Evolutionary conservation across 768 basidiomycete species (phyloP).

Genomic region (Bullera alba): DNA sequence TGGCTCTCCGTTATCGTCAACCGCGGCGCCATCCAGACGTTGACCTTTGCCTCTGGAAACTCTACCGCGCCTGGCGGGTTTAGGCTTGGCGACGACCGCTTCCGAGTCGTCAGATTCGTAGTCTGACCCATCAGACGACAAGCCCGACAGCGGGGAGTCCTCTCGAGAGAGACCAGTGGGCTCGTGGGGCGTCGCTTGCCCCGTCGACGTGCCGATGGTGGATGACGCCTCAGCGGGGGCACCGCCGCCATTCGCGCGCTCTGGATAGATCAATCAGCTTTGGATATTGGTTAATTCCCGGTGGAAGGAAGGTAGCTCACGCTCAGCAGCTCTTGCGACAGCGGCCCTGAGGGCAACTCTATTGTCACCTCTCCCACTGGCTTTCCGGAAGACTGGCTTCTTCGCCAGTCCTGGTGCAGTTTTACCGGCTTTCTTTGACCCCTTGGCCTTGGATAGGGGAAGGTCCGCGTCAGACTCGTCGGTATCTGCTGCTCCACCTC

Average conservation of each 20-base stretch:
- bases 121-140: slow-evolving; percentile 4
- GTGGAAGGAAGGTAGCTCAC: no score
- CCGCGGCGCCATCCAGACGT: not conserved
- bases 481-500: not conserved
- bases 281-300: no score
- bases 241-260: no score
- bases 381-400: no score
- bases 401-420: not conserved
- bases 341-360: slow-evolving; percentile 10
- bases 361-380: not conserved
- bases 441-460: not conserved
- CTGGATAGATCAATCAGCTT: no score
- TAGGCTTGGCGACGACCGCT: slow-evolving; percentile 9
- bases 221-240: no score
- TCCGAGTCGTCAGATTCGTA: not conserved
- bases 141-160: slow-evolving; percentile 4
- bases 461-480: no score
- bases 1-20: slow-evolving; percentile 10
- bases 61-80: slow-evolving; percentile 8
- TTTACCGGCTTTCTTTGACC: not conserved
- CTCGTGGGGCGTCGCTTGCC: slow-evolving; percentile 5
- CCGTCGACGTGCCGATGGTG: slow-evolving; percentile 8
- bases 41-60: not conserved
- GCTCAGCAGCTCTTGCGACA: slow-evolving; percentile 17
- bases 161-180: slow-evolving; percentile 8